Evolutionary conservation across 805 yeast genomes (phyloP).

Genomic region (Cyberlindnera mycetangii): DNA sequence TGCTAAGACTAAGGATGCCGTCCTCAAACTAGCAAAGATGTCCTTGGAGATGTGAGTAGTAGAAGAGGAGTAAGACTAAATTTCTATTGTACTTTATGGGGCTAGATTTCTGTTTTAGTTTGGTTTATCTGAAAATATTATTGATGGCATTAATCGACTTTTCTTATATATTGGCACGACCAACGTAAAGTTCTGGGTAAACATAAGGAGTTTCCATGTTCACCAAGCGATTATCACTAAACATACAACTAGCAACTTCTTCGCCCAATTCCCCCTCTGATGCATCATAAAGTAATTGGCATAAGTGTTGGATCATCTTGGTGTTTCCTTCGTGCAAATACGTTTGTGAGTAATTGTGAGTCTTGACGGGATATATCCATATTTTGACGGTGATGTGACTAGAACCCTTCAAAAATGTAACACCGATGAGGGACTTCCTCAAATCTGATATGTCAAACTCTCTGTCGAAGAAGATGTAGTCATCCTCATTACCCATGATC

Average conservation of each 20-base stretch:
- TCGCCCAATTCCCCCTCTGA: background rate
- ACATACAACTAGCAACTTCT: background rate
- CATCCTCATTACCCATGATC: conserved; percentile 1
- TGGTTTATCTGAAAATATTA: too few species aligned
- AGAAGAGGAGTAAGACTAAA: background rate
- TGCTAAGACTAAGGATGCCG: conserved; percentile 75
- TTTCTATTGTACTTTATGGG: too few species aligned
- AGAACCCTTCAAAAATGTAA: conserved; percentile 3
- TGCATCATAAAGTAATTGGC: conserved; percentile 6
- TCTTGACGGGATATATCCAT: background rate
- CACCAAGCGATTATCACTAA: background rate
- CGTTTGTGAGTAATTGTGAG: background rate
- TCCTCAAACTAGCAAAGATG: conserved; percentile 63
- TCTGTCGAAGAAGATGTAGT: conserved; percentile 1
- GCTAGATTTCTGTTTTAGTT: too few species aligned
- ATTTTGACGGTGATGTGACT: background rate
- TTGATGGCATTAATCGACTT: too few species aligned
- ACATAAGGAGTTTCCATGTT: background rate
- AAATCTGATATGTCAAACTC: conserved; percentile 1
- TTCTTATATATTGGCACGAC: background rate
- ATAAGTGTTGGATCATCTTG: background rate
- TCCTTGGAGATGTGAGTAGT: conserved; percentile 24
- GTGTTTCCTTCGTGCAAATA: background rate
- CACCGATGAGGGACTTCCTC: conserved; percentile 1
- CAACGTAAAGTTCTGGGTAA: background rate